phyloP scores from a whole-genome alignment of 2,329 filamentous ascomycete genomes.

The Ambrosiella beaveri region DNA sequence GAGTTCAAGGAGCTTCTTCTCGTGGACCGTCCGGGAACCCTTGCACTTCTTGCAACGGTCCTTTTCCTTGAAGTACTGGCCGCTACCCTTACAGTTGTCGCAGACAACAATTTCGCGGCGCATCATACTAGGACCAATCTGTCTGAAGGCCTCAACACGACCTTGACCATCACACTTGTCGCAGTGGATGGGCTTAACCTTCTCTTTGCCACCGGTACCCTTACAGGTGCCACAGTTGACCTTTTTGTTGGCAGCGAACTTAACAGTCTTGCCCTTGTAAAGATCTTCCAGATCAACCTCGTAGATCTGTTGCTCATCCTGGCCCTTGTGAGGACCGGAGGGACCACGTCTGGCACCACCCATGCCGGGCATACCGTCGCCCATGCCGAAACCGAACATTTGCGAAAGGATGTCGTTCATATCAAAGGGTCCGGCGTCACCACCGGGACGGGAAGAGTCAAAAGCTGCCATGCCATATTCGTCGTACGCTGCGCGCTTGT shows the following conservation, averaged over 20 bases:
- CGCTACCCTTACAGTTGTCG: constrained; percentile 68
- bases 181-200: constrained; percentile 69
- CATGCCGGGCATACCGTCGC: constrained; percentile 37
- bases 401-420: constrained; percentile 84
- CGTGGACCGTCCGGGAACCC: constrained; percentile 67
- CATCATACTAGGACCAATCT: constrained; percentile 73
- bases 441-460: constrained; percentile 42
- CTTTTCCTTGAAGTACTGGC: constrained; percentile 81
- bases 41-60: constrained; percentile 99
- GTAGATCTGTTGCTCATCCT: constrained; percentile 79
- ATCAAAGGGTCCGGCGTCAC: constrained; percentile 47
- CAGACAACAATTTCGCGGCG: constrained; percentile 67
- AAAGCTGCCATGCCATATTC: constrained; percentile 92
- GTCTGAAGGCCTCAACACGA: constrained; percentile 57
- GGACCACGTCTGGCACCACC: constrained; percentile 33
- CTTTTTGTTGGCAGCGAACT: constrained; percentile 87
- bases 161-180: constrained; percentile 71
- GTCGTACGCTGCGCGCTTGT: constrained; percentile 85
- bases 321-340: constrained; percentile 50
- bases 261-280: constrained; percentile 96
- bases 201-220: constrained; percentile 78
- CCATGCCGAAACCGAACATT: constrained; percentile 64
- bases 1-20: constrained; percentile 88
- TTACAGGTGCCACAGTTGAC: constrained; percentile 76
- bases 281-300: constrained; percentile 83